Evolutionary conservation across 176 grass and related monocot genomes (phyloP).

Genomic region (Juncus inflexus): DNA sequence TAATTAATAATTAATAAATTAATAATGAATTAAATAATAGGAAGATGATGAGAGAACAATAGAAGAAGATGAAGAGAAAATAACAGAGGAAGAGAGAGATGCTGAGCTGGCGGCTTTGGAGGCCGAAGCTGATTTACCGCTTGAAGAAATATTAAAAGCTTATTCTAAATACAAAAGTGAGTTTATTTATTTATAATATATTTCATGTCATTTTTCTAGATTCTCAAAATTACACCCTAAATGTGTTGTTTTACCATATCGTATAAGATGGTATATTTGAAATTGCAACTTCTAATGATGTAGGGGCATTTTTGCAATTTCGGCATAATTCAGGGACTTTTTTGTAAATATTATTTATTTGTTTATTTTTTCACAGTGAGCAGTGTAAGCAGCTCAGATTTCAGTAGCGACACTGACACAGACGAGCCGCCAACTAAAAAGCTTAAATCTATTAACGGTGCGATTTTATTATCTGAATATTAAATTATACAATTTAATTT

Average conservation of each 20-base stretch:
- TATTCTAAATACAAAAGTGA: constrained; percentile 26
- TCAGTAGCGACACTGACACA: constrained; percentile 31
- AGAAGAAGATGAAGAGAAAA: constrained; percentile 92
- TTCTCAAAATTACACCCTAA: too few relatives aligned
- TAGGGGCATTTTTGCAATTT: too few relatives aligned
- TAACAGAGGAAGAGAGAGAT: constrained; percentile 65
- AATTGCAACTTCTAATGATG: too few relatives aligned
- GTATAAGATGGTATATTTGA: too few relatives aligned
- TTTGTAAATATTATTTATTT: constrained; percentile 4
- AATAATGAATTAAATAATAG: constrained; percentile 36
- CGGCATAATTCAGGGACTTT: too few relatives aligned
- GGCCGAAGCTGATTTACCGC: constrained; percentile 84
- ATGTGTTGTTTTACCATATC: too few relatives aligned
- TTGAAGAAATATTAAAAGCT: constrained; percentile 60
- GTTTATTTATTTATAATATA: background rate
- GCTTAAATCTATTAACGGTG: constrained; percentile 65
- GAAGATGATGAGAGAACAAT: constrained; percentile 87
- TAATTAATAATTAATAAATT: background rate
- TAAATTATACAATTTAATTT: too few relatives aligned
- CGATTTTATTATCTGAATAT: constrained; percentile 36
- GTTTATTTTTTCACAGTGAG: constrained; percentile 82
- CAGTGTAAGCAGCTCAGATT: constrained; percentile 61
- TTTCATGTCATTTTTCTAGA: too few relatives aligned
- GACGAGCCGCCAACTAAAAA: constrained; percentile 37
- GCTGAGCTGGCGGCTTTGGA: constrained; percentile 82